Evolutionary conservation across 1,284 basidiomycete species (phyloP), one percentile per base, ranked within the genome.

Genomic region (Heterobasidion irregulare): DNA sequence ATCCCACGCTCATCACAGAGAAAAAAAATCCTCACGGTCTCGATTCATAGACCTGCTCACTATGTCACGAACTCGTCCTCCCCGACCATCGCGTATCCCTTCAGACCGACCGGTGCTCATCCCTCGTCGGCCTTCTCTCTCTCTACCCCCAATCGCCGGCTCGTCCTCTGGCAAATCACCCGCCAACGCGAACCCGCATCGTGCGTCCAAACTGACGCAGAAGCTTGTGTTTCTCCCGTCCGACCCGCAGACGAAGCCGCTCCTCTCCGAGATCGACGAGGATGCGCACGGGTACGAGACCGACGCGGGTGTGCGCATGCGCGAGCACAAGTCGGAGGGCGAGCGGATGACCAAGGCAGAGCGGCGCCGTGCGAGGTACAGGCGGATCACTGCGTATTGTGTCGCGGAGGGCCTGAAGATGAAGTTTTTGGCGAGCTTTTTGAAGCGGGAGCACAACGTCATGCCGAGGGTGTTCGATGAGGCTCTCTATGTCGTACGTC

Each of bases 391-490:
- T 0, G 92, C 90, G 6, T 97, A 95, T 68, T 94, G 89, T 59
- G 79, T 95, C 6, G 90, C 91, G 2, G 89, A 94, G 60, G 79
- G 78, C 1, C 86, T 94, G 66, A 84, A 84, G 62, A 86, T 91
- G 79, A 93, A 92, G 67, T 71, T 89, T 0, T 71, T 94, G 18
- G 79, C 85, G 7, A 85, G 86, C 6, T 97, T 95, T 64, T 68
- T 97, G 66, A 94, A 94, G 68, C 76, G 94, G 53, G 95, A 98
- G 66, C 95, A 98, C 66, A 95, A 94, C 53, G 93, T 96, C 9
- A 77, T 80, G 1, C 93, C 94, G 0, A 77, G 94, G 55, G 81
- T 94, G 1, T 98, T 92, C 65, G 94, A 98, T 66, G 94, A 98
- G 69, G 94, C 94, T 2, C 74, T 94, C 59, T 98, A 95, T 71